Base-by-base conservation (phyloP, 2,329 filamentous ascomycete species). In the Penicillium sp. region DNA sequence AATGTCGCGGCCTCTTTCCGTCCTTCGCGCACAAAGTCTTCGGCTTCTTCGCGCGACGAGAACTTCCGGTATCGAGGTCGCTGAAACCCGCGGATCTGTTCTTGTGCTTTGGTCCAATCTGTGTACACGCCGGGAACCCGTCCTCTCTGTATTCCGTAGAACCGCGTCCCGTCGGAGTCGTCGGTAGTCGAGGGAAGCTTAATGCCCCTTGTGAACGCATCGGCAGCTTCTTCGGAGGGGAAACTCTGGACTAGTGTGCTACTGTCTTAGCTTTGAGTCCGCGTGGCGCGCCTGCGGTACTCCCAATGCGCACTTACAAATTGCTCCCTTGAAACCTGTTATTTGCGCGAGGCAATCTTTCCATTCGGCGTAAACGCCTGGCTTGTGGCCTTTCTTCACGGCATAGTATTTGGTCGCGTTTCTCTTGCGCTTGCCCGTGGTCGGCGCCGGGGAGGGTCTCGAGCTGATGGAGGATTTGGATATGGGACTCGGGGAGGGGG, bases 181-280 rank as follows among this genome's bases (percentile, higher is more conserved):
- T 75, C 64, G 39, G 77, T 61, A 39, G 63, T 67, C 14, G 64
- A 50, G 14, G 70, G 70, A 7, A 72, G 72, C 53, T 82, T 81
- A 61, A 81, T 82, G 44, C 90, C 89, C 1, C 82, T 84, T 24
- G 91, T 80, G 69, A 90, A 97, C 2, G 84, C 85, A 65, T 89
- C 83, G n/a, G 93, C 93, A 56, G 96, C 91, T 58, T 86, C 82
- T 55, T 82, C 78, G 0, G 83, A 85, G 9, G 81, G 76, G 69
- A 96, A 97, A 1, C 89, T 91, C 76, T 94, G 93, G 79, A 89
- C 91, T 94, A 14, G 8, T 21, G n/a, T 29, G 34, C 24, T 14
- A n/a, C 9, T 38, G 29, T 16, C 46, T 47, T 24, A 53, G 40
- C 44, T n/a, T 22, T 8, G 10, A 34, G 39, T 11, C 6, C 16